These are phyloP conservation scores for Plasmodium gaboni DNA, from an alignment of 169 alveolate genomes.

Conservation along the genomic window DNA sequence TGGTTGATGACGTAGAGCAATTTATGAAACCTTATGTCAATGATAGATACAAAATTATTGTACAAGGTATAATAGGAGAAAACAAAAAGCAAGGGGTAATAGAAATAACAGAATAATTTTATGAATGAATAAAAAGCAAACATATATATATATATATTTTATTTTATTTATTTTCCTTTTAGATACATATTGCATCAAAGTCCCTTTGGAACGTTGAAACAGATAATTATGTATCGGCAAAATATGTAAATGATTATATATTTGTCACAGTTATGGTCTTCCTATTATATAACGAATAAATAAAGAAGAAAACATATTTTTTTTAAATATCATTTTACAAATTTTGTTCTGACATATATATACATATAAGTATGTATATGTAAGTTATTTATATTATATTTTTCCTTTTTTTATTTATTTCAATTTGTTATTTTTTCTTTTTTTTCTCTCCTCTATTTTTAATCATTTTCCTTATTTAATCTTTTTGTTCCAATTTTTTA, in stretches of 20 bases:
- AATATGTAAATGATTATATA: constrained; percentile 67
- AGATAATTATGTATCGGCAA: constrained; percentile 70
- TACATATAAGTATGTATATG: not conserved
- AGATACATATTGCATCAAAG: constrained; percentile 75
- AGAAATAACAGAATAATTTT: not conserved
- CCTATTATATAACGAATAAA: constrained; percentile 66
- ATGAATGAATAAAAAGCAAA: not conserved
- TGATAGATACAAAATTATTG: constrained; percentile 70
- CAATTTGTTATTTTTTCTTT: not conserved
- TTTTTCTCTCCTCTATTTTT: not conserved
- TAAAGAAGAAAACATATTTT: not conserved
- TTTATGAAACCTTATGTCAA: constrained; percentile 68
- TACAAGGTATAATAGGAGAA: constrained; percentile 69
- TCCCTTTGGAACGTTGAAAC: constrained; percentile 77
- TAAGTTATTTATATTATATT: not conserved
- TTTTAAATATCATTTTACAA: not conserved
- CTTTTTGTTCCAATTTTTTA: not conserved
- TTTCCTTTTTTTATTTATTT: constrained; percentile 21
- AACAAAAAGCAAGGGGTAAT: constrained; percentile 73
- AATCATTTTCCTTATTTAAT: not conserved
- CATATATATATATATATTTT: constrained; percentile 9
- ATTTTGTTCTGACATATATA: not conserved
- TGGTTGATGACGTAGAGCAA: constrained; percentile 68
- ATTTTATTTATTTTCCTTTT: constrained; percentile 5
- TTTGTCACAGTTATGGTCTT: constrained; percentile 74